Conservation (phyloP, 2,329 filamentous ascomycete genomes). For the Diaporthe sp. region DNA sequence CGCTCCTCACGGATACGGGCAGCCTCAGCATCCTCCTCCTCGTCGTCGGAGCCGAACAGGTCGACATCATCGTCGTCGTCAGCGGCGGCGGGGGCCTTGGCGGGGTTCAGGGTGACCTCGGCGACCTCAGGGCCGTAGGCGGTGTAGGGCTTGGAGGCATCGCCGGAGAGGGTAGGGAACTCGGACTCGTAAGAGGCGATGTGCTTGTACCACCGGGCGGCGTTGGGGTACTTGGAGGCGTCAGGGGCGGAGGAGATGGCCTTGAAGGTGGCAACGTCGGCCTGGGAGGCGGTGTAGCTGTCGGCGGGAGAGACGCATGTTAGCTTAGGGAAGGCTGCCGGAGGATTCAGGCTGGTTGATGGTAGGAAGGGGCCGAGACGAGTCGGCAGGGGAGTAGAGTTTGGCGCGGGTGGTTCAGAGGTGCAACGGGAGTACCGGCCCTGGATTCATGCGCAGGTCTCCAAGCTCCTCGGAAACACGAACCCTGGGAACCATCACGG, state of each 20-base stretch:
- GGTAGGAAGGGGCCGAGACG: not conserved
- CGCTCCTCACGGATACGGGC: constrained; percentile 88
- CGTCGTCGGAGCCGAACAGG: constrained; percentile 92
- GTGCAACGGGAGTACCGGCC: constrained; percentile 75
- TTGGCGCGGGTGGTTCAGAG: constrained; percentile 66
- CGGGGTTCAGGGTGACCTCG: constrained; percentile 86
- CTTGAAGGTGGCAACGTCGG: constrained; percentile 97
- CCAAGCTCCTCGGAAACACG: constrained; percentile 89
- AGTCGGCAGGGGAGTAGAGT: not conserved
- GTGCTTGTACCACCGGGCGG: constrained; percentile 99
- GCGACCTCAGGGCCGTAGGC: constrained; percentile 89
- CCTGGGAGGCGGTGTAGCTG: constrained; percentile 82
- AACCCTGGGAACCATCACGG: constrained; percentile 85
- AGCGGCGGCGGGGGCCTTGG: constrained; percentile 80
- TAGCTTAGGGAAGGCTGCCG: not conserved
- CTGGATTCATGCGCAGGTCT: constrained; percentile 84
- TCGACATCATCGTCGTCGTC: constrained; percentile 90
- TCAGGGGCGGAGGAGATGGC: constrained; percentile 82
- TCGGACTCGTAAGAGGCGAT: constrained; percentile 93
- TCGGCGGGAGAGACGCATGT: constrained; percentile 13
- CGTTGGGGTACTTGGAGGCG: constrained; percentile 90
- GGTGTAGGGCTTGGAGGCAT: constrained; percentile 89
- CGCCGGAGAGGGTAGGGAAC: constrained; percentile 91
- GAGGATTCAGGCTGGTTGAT: not conserved
- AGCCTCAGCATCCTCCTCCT: constrained; percentile 94